Percentiles rank a stretch among this genome's conserved stretches.
Evolutionary conservation across 192 early-diverging fungal species (phyloP).

Genomic region (Entomortierella parvispora): DNA sequence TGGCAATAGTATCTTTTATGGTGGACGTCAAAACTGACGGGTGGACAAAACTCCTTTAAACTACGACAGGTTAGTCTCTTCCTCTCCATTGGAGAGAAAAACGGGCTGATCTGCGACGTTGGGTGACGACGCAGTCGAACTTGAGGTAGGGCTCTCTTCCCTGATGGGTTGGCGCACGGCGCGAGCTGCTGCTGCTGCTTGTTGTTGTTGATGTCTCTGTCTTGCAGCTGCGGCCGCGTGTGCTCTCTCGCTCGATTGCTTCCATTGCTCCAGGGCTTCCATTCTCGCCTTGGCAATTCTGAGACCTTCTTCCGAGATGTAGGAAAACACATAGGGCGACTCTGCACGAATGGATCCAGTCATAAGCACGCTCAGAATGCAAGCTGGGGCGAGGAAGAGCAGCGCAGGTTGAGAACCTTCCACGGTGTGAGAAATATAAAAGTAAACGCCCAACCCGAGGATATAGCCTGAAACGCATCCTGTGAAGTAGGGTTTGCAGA

Average conservation of each 20-base stretch:
- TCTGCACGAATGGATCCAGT: constrained; percentile 74
- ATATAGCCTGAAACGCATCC: constrained; percentile 79
- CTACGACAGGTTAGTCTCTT: no score
- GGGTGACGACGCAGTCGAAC: no score
- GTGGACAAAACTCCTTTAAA: no score
- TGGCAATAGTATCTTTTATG: no score
- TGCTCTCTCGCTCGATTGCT: constrained; percentile 1
- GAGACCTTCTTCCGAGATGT: constrained; percentile 62
- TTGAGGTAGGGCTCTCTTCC: background rate
- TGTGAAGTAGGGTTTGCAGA: constrained; percentile 90
- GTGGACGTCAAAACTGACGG: no score
- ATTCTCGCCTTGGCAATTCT: constrained; percentile 27
- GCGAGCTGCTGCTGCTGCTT: background rate
- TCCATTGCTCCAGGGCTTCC: constrained; percentile 15
- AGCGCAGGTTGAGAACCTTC: constrained; percentile 91
- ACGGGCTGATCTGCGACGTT: no score
- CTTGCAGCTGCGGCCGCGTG: background rate
- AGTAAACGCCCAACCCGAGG: constrained; percentile 82
- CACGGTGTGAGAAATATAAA: constrained; percentile 88
- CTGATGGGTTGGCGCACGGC: background rate
- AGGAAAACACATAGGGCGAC: constrained; percentile 67
- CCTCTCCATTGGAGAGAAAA: no score
- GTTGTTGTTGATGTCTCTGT: background rate
- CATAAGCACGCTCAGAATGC: constrained; percentile 84
- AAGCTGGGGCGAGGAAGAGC: constrained; percentile 92